A percentile compares a stretch with the other conserved stretches of the same genome.
Conservation (phyloP, 1,284 basidiomycete species). For the Irpex sp. region DNA sequence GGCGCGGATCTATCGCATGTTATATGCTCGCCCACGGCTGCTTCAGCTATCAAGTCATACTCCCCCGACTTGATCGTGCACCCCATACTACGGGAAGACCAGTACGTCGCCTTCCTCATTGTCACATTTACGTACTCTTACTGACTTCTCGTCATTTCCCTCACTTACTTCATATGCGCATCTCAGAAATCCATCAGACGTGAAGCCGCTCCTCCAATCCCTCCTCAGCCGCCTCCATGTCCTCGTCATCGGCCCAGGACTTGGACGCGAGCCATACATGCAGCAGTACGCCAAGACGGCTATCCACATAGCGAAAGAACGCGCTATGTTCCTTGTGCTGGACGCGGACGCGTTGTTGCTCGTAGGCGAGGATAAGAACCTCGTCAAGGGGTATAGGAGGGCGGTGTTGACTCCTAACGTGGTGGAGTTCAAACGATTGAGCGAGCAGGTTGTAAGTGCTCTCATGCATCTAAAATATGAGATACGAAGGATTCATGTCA, state of each 20-base stretch:
- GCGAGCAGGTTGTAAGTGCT: slow-evolving; percentile 63
- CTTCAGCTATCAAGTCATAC: slow-evolving; percentile 92
- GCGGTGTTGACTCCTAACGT: slow-evolving; percentile 93
- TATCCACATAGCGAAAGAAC: slow-evolving; percentile 39
- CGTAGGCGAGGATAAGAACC: slow-evolving; percentile 68
- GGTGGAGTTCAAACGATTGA: slow-evolving; percentile 87
- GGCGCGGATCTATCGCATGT: slow-evolving; percentile 96
- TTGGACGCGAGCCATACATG: slow-evolving; percentile 90
- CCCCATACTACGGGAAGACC: slow-evolving; percentile 72
- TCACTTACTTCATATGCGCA: neutral
- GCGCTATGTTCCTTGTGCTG: slow-evolving; percentile 80
- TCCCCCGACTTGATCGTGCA: slow-evolving; percentile 96
- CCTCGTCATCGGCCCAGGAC: slow-evolving; percentile 89
- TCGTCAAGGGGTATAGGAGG: slow-evolving; percentile 78
- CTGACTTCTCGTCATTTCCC: neutral
- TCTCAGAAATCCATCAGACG: slow-evolving; percentile 40
- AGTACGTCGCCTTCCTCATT: slow-evolving; percentile 32
- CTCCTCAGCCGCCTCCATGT: slow-evolving; percentile 87
- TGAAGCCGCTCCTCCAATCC: slow-evolving; percentile 59
- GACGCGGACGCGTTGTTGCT: slow-evolving; percentile 90
- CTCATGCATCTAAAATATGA: too few relatives aligned
- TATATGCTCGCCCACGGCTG: slow-evolving; percentile 90
- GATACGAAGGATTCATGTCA: too few relatives aligned
- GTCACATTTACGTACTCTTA: neutral
- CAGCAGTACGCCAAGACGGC: slow-evolving; percentile 68